Evolutionary conservation across 164 flowering plant species (phyloP).

Genomic region (Nymphaea thermarum): DNA sequence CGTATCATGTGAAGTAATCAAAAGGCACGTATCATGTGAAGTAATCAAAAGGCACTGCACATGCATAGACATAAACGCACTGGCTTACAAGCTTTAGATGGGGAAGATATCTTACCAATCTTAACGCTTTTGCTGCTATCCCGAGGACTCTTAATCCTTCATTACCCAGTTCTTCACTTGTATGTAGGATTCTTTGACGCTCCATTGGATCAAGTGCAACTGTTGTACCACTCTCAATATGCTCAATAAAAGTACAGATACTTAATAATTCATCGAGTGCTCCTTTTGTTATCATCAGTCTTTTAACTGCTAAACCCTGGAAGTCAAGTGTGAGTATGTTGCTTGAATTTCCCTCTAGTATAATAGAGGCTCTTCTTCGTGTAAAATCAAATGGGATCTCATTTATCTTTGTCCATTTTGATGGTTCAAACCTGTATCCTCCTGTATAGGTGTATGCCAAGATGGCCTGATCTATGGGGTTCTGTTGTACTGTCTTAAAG

Average conservation of each 20-base stretch:
- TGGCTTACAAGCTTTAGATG: not conserved
- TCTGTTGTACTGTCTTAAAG: constrained; percentile 60
- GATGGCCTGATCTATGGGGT: constrained; percentile 72
- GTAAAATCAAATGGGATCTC: constrained; percentile 73
- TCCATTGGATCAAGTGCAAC: constrained; percentile 27
- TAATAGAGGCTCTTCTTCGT: constrained; percentile 49
- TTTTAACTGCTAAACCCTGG: constrained; percentile 2
- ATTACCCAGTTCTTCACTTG: constrained; percentile 40
- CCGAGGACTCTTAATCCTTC: constrained; percentile 55
- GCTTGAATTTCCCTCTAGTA: constrained; percentile 29
- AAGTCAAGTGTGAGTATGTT: constrained; percentile 6
- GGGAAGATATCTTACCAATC: constrained; percentile 15
- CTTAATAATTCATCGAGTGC: constrained; percentile 63
- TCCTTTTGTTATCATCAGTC: constrained; percentile 51
- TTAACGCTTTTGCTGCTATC: constrained; percentile 36
- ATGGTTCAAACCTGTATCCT: constrained; percentile 54
- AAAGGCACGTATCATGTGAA: no score
- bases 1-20: no score
- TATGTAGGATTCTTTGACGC: constrained; percentile 27
- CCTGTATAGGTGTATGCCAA: constrained; percentile 53
- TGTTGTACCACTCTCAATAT: constrained; percentile 22
- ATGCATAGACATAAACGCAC: no score
- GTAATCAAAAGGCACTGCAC: no score
- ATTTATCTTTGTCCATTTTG: constrained; percentile 56
- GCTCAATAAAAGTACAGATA: constrained; percentile 37